Percentiles rank a stretch among this genome's conserved stretches.
These are phyloP conservation scores for Backusella circina DNA, from an alignment of 192 early-diverging fungal species.

Conservation along the genomic window DNA sequence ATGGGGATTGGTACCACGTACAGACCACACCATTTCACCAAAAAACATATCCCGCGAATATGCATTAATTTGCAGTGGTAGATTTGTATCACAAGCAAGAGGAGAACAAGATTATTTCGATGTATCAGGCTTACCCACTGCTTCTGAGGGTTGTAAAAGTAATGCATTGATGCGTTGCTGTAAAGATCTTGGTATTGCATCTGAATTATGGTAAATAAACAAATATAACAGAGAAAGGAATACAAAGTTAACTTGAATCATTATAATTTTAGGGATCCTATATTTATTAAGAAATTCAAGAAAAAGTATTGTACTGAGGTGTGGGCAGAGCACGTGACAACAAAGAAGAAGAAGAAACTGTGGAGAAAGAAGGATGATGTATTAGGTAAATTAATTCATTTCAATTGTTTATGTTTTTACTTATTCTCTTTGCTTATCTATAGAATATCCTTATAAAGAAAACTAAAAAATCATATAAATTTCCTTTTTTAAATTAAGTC, in stretches of 20 bases:
- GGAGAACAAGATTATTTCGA: slow-evolving; percentile 94
- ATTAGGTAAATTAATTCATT: slow-evolving; percentile 14
- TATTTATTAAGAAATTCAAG: slow-evolving; percentile 86
- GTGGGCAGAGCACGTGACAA: slow-evolving; percentile 70
- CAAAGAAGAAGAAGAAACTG: slow-evolving; percentile 73
- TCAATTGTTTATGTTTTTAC: neutral
- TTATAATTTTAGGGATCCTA: slow-evolving; percentile 76
- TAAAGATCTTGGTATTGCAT: slow-evolving; percentile 91
- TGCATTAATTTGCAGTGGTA: slow-evolving; percentile 80
- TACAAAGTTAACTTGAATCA: neutral
- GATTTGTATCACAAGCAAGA: slow-evolving; percentile 83
- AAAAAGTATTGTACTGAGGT: slow-evolving; percentile 73
- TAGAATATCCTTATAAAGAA: slow-evolving; percentile 18
- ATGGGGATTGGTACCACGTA: slow-evolving; percentile 86
- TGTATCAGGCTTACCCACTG: slow-evolving; percentile 70
- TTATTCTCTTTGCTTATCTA: neutral
- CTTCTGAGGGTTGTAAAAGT: slow-evolving; percentile 84
- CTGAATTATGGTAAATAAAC: slow-evolving; percentile 74
- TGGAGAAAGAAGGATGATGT: slow-evolving; percentile 77
- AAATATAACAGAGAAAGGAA: no score
- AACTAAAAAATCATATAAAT: neutral
- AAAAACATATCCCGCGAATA: slow-evolving; percentile 89
- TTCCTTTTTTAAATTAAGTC: neutral
- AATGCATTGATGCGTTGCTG: slow-evolving; percentile 96
- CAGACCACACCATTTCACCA: slow-evolving; percentile 77